Base-by-base conservation (phyloP, 345 rosid genomes). In the Salix udensis region DNA sequence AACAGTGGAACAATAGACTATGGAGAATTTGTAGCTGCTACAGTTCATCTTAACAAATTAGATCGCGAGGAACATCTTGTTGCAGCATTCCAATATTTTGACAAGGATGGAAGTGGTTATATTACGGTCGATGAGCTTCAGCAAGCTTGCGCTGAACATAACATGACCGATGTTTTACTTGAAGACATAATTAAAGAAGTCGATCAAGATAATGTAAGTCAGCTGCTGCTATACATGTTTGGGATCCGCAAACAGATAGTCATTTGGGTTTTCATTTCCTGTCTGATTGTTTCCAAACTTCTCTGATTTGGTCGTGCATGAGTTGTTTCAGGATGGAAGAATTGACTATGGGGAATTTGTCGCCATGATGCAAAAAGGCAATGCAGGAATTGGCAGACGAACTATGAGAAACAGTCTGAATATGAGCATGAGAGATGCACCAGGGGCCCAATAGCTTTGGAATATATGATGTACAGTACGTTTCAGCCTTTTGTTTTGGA, bases 291-390 rank as follows among this genome's bases (percentile, higher is more conserved):
- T 67, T 75, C 58, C 19, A 44, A 44, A 68, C 50, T 55, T 66
- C 65, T 55, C 15, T 11, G 61, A 24, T 53, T 31, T 19, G 68
- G 39, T 16, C 3, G 46, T 61, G 24, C 62, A n/a, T 80, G n/a
- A 82, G 65, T 77, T 68, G 16, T 83, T 78, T 64, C 83, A 96
- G 99, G 99, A 96, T 81, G 99, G 99, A 73, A 79, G 93, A 80
- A 96, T 96, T 46, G 99, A 96, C 65, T 96, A 96, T 52, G 90
- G 93, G 58, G 99, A 96, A 84, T 96, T 96, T 86, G 99, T 88
- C 71, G 99, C 98, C 15, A 94, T 94, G 99, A 94, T 94, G 99
- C 98, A 92, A 88, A 96, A 96, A 81, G 97, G 98, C 62, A 92
- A 94, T 68, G 88, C 88, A 0, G 99, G 98, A 75, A 71, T 96